Evolutionary conservation across 2,329 filamentous ascomycete species (phyloP), one percentile per base, ranked within the genome.

Genomic region (Fusarium azukiicola): DNA sequence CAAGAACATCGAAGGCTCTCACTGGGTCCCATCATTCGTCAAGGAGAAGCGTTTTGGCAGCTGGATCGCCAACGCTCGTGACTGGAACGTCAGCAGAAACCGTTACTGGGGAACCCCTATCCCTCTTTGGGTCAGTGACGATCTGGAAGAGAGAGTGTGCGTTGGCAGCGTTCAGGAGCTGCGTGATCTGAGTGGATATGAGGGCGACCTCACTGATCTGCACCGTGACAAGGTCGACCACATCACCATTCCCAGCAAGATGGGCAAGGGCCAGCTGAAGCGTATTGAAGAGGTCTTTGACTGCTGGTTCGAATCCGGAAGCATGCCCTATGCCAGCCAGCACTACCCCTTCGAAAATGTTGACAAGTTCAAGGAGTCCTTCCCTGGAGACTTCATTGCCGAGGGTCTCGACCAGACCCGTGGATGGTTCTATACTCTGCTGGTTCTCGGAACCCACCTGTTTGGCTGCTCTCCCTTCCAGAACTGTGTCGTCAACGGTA

Each of bases 251-350:
- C 97, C 97, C 2, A 98, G 96, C 85, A 96, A 96, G 87, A 92
- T 95, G 88, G 97, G 97, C 81, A 98, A 97, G 84, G 97, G 97
- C 27, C 91, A 92, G n/a, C 89, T 99, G 77, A 94, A 92, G 82
- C 94, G 97, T 80, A 92, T 98, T 14, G 95, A 96, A 68, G 97
- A 98, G 85, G 96, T 99, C 8, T 98, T 99, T 82, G 97, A 99
- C 88, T 99, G 97, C 85, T 99, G 97, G 97, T 98, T 98, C 78
- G 97, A 99, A 87, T 98, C 97, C 56, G 97, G 97, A 75, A 97
- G 96, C 85, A 99, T 99, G 97, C 97, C 97, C 5, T 99, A 98
- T 85, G 96, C 96, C 54, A 97, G 95, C 80, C 94, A 96, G 77
- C 97, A 99, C 86, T 99, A 98, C 85, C 97, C 97, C 11, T 99